phyloP scores from a whole-genome alignment of 192 early-diverging fungal species.

The Podila verticillata region DNA sequence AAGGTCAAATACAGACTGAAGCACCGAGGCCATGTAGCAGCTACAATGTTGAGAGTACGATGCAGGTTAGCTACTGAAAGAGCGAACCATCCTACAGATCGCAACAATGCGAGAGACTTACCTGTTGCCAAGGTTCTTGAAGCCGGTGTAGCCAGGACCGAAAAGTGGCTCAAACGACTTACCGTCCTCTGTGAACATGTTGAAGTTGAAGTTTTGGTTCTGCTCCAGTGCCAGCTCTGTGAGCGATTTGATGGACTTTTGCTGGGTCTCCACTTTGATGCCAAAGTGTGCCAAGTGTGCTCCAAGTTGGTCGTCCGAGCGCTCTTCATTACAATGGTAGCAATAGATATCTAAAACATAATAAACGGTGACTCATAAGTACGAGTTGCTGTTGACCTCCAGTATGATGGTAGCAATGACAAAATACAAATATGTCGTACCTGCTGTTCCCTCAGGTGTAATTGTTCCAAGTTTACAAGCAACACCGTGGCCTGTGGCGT shows the following conservation, averaged over 20 bases:
- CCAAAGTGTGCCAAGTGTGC: constrained; percentile 87
- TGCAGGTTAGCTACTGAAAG: neutral
- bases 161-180: constrained; percentile 82
- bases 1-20: constrained; percentile 90
- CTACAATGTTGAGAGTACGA: constrained; percentile 49
- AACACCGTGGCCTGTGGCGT: constrained; percentile 82
- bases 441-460: constrained; percentile 95
- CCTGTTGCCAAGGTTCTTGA: constrained; percentile 96
- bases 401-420: neutral
- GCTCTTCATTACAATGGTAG: constrained; percentile 86
- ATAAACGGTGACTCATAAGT: constrained; percentile 1
- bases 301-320: constrained; percentile 80
- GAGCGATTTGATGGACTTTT: constrained; percentile 92
- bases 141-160: constrained; percentile 92
- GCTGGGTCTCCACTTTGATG: constrained; percentile 83
- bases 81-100: neutral
- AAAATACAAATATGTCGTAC: constrained; percentile 43
- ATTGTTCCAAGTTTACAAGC: constrained; percentile 96
- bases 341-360: constrained; percentile 76
- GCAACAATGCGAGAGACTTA: constrained; percentile 19
- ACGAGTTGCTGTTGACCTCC: neutral
- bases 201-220: constrained; percentile 96
- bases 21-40: constrained; percentile 96
- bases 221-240: constrained; percentile 96
- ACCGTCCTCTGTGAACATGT: constrained; percentile 97